Conservation (phyloP, 106 monocot species). For the Phalaenopsis equestris region DNA sequence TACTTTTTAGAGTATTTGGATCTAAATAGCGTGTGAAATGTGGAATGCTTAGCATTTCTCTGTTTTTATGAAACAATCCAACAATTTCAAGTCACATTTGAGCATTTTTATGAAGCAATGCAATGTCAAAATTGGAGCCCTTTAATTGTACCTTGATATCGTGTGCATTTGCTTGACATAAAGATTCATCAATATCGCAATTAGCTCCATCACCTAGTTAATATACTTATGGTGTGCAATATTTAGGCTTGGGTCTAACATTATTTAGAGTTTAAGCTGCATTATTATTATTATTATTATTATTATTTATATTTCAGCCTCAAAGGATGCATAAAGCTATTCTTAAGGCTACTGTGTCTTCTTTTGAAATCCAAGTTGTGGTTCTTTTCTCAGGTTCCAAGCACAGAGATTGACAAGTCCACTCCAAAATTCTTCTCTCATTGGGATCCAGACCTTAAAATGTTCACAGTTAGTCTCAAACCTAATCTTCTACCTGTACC, state of each 20-base stretch:
- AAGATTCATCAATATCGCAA: background rate
- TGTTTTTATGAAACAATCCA: background rate
- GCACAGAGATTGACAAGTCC: constrained; percentile 90
- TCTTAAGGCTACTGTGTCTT: too few species aligned
- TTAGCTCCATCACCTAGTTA: too few species aligned
- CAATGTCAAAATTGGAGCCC: background rate
- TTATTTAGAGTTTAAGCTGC: too few species aligned
- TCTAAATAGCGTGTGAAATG: background rate
- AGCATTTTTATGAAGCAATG: background rate
- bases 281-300: too few species aligned
- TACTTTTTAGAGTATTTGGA: background rate
- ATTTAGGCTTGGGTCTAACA: too few species aligned
- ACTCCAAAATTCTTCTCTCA: constrained; percentile 92
- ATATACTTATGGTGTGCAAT: too few species aligned
- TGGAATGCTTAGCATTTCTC: background rate
- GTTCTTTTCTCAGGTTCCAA: constrained; percentile 60
- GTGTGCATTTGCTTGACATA: background rate
- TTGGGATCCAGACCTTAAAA: constrained; percentile 96
- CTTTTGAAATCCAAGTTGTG: too few species aligned
- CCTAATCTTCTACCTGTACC: background rate
- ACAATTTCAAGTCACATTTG: too few species aligned
- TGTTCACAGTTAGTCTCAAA: constrained; percentile 64
- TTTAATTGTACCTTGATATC: background rate
- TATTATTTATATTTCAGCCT: too few species aligned
- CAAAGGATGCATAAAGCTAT: too few species aligned